These are phyloP conservation scores for Crithidia acanthocephali DNA, from an alignment of 208 protist species.

Conservation along the genomic window DNA sequence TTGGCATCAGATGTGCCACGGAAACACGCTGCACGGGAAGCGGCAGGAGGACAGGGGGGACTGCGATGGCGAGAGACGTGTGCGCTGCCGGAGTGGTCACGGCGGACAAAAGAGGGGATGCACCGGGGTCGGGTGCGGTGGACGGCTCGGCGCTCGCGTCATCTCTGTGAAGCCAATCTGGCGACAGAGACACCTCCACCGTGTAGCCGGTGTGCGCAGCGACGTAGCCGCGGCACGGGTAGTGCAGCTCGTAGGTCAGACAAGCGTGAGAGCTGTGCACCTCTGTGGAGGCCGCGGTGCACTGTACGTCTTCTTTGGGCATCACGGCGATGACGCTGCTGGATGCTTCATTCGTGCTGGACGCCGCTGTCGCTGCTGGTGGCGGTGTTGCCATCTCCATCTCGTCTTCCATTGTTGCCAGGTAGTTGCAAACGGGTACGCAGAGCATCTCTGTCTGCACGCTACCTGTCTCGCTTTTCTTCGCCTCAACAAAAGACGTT, in stretches of 20 bases:
- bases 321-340: background rate
- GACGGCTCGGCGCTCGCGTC: background rate
- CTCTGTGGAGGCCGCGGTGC: background rate
- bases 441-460: background rate
- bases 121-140: too few relatives aligned
- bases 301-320: background rate
- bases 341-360: background rate
- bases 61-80: background rate
- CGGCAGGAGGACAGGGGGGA: slow-evolving; percentile 8
- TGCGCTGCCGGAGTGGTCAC: background rate
- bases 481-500: too few relatives aligned
- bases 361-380: background rate
- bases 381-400: background rate
- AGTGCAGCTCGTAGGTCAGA: slow-evolving; percentile 17
- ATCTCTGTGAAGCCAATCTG: background rate
- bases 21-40: slow-evolving; percentile 10
- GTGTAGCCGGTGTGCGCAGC: slow-evolving; percentile 16
- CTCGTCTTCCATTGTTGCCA: background rate
- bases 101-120: background rate
- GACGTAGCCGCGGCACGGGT: background rate
- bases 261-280: background rate
- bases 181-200: slow-evolving; percentile 6
- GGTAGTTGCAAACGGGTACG: background rate
- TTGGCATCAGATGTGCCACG: background rate
- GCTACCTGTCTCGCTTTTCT: background rate